phyloP scores from a whole-genome alignment of 768 basidiomycete genomes.

The Phanerochaete sordida region DNA sequence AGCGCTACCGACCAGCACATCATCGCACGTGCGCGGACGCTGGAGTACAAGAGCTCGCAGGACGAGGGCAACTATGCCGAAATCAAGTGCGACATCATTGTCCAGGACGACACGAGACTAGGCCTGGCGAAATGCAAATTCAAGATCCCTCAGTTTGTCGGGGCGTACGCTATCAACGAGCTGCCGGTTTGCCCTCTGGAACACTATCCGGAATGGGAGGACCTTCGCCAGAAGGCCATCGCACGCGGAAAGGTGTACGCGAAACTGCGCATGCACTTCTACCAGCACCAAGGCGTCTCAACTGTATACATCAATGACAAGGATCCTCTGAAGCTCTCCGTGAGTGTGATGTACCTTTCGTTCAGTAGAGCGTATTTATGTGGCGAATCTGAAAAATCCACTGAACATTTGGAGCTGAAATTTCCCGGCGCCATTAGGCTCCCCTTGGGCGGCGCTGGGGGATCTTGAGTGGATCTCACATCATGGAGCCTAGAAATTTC shows the following conservation, averaged over 20 bases:
- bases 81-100: slow-evolving; percentile 2
- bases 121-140: background rate
- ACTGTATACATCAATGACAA: background rate
- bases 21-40: background rate
- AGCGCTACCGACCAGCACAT: background rate
- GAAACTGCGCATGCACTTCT: background rate
- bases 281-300: background rate
- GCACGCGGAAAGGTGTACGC: background rate
- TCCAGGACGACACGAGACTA: background rate
- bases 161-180: background rate
- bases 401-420: too few species aligned
- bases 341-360: background rate
- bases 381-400: too few species aligned
- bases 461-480: too few species aligned
- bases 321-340: background rate
- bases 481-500: too few species aligned
- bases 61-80: background rate
- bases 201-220: background rate
- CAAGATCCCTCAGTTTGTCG: background rate
- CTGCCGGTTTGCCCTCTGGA: background rate
- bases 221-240: background rate
- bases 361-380: background rate
- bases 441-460: too few species aligned
- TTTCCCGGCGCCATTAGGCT: too few species aligned
- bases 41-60: background rate